These are phyloP conservation scores for Pichia sp. DNA, from an alignment of 1,139 yeast genomes.

Conservation along the genomic window DNA sequence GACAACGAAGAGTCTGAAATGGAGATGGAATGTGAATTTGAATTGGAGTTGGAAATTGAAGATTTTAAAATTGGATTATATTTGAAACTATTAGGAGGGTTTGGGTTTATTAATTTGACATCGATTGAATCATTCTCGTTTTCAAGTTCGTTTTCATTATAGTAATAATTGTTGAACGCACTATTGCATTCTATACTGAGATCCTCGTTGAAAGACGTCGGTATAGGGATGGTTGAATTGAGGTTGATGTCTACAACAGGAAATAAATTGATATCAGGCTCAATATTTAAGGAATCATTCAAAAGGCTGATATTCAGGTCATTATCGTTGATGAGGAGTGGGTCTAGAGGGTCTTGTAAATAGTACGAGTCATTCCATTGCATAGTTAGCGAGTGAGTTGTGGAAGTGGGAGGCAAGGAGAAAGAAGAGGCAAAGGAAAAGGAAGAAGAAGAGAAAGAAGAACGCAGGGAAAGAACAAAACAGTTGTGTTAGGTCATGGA, in stretches of 20 bases:
- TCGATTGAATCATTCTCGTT: too few relatives aligned
- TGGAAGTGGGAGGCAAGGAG: not conserved
- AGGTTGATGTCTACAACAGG: too few relatives aligned
- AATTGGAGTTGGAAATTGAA: constrained; percentile 1
- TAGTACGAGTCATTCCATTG: constrained; percentile 2
- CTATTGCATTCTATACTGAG: not conserved
- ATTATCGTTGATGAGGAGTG: not conserved
- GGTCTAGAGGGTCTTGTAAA: constrained; percentile 3
- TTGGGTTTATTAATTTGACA: not conserved
- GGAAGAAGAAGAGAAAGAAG: not conserved
- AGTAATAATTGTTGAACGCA: not conserved
- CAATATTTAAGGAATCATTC: not conserved
- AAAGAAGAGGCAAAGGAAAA: not conserved
- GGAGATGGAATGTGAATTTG: too few relatives aligned
- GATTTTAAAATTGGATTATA: constrained; percentile 24
- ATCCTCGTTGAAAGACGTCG: not conserved
- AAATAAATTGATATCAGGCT: not conserved
- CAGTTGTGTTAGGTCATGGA: too few relatives aligned
- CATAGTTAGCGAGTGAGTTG: not conserved
- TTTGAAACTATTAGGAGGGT: too few relatives aligned
- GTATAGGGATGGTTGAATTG: too few relatives aligned
- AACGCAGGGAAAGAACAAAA: too few relatives aligned
- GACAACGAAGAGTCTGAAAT: not conserved
- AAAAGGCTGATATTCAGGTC: not conserved
- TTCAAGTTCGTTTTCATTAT: not conserved